Evolutionary conservation across 2,329 filamentous ascomycete species (phyloP).

Genomic region (Monosporascus sp.): DNA sequence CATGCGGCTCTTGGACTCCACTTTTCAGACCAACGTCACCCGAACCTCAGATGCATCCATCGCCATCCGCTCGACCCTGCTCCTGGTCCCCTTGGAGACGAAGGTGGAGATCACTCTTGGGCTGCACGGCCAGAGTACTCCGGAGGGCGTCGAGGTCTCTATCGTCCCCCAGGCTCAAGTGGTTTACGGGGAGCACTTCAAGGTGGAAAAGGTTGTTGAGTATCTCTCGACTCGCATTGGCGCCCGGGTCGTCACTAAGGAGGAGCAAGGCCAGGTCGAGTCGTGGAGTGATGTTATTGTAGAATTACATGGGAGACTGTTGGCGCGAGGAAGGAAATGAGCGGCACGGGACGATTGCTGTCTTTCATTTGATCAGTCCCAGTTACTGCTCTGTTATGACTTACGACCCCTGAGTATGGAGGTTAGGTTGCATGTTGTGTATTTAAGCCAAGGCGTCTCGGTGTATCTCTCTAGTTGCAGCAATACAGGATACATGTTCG

Average conservation of each 20-base stretch:
- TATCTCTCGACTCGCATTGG: constrained; percentile 56
- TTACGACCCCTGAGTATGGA: neutral
- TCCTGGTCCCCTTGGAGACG: constrained; percentile 61
- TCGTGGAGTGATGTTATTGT: constrained; percentile 51
- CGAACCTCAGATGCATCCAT: constrained; percentile 63
- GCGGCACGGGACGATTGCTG: too few relatives aligned
- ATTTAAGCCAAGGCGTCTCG: too few relatives aligned
- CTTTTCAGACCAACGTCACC: constrained; percentile 58
- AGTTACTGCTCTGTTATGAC: constrained; percentile 9
- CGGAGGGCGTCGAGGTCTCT: constrained; percentile 48
- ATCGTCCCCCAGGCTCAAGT: constrained; percentile 54
- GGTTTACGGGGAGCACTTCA: constrained; percentile 74
- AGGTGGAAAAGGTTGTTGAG: constrained; percentile 68
- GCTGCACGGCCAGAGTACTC: constrained; percentile 41
- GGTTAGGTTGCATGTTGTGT: neutral
- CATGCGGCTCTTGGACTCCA: constrained; percentile 55
- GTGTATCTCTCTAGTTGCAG: too few relatives aligned
- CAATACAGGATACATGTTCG: too few relatives aligned
- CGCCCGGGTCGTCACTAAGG: constrained; percentile 26
- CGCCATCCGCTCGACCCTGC: constrained; percentile 53
- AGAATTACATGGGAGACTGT: constrained; percentile 50
- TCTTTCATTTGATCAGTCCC: too few relatives aligned
- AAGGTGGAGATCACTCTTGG: constrained; percentile 61
- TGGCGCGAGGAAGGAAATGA: constrained; percentile 50
- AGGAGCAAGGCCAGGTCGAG: constrained; percentile 28